Conservation (phyloP, 2,329 filamentous ascomycete genomes). For the Colletotrichum viniferum region DNA sequence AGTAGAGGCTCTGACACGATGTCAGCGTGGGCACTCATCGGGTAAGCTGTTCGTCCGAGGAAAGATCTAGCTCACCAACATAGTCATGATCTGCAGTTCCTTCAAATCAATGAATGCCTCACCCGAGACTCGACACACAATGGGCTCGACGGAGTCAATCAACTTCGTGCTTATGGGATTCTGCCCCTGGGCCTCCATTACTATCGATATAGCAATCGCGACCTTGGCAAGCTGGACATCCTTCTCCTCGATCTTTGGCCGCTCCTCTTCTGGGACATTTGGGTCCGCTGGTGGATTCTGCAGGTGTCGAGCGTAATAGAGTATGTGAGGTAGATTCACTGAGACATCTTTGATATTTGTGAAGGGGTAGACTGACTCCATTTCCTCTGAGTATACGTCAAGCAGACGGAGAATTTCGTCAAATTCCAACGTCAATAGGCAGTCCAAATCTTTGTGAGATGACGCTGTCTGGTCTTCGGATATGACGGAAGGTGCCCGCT, state of each 20-base stretch:
- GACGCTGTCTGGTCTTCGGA: slow-evolving; percentile 14
- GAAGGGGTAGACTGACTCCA: slow-evolving; percentile 41
- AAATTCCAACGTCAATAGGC: neutral
- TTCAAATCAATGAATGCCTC: slow-evolving; percentile 33
- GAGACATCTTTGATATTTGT: slow-evolving; percentile 32
- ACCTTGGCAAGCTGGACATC: slow-evolving; percentile 38
- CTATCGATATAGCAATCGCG: slow-evolving; percentile 35
- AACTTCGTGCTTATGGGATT: slow-evolving; percentile 31
- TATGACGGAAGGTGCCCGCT: slow-evolving; percentile 27
- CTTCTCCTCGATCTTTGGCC: slow-evolving; percentile 17
- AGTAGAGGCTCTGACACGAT: slow-evolving; percentile 39
- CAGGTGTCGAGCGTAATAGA: slow-evolving; percentile 25
- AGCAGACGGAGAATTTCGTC: slow-evolving; percentile 35
- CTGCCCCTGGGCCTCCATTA: slow-evolving; percentile 35
- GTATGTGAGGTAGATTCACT: slow-evolving; percentile 27
- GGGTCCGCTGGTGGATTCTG: neutral
- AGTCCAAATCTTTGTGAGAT: neutral
- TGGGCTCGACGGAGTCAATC: slow-evolving; percentile 32
- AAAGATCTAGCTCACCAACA: slow-evolving; percentile 27
- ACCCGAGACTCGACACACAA: slow-evolving; percentile 28
- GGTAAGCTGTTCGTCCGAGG: neutral
- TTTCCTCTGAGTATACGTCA: slow-evolving; percentile 42
- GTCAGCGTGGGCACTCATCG: neutral
- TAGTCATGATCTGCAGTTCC: slow-evolving; percentile 35
- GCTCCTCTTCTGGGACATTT: neutral